Base-by-base conservation (phyloP, 2,329 filamentous ascomycete species). In the Chlorencoelia australis region DNA sequence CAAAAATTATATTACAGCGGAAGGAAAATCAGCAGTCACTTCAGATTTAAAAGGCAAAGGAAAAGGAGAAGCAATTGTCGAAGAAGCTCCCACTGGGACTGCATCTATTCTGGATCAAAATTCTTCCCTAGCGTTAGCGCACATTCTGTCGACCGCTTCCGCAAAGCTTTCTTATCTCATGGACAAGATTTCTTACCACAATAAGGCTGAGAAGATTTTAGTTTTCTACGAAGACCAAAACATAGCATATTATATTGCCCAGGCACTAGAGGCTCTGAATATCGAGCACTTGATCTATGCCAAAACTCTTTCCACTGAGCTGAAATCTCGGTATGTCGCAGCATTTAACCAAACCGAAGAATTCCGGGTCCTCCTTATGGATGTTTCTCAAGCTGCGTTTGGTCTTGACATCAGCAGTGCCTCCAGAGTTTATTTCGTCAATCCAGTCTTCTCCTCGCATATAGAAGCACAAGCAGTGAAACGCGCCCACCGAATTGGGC, bases 181-280 rank as follows among this genome's bases (percentile, higher is more conserved):
- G 13, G 80, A 87, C 36, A 69, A 74, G 20, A 76, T 95, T 9
- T 58, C 78, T 4, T 65, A 71, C 35, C 67, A 88, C 43, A 75
- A 91, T 35, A 59, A 67, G 1, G 61, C 70, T 0, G 87, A 94
- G 51, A 94, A 95, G 58, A 91, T 93, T 3, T 75, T 95, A 35
- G 72, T 95, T 7, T 96, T 96, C 57, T 95, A 94, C 56, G 86
- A 94, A 42, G 81, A 82, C 20, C 82, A 91, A 42, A 89, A 94
- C 48, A 71, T 82, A 2, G 88, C 86, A 1, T 94, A 75, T 58
- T 94, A 93, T 60, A 72, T 95, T 25, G 82, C 85, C 0, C 79
- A 87, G 53, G 76, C 81, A 19, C 68, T 96, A 0, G 88, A 95
- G 47, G 68, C 89, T 64, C 61, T 78, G 7, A 68, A 73, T 49